These are phyloP conservation scores for Delitschia confertaspora DNA, from an alignment of 495 filamentous ascomycete species.

Conservation along the genomic window DNA sequence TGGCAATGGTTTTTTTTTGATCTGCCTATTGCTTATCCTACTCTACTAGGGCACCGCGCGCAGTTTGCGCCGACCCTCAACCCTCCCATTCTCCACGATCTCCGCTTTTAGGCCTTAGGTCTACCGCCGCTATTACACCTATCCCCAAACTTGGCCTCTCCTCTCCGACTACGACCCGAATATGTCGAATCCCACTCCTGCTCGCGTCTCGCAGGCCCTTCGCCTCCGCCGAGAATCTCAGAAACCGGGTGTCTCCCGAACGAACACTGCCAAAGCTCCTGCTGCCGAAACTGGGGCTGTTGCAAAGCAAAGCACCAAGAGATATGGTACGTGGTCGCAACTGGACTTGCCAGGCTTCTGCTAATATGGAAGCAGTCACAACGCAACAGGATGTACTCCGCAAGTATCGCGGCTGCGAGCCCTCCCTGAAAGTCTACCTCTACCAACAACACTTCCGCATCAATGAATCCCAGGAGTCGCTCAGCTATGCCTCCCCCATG, in stretches of 20 bases:
- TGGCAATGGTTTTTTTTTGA: too few relatives aligned
- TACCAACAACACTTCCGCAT: slow-evolving; percentile 82
- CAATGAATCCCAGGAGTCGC: slow-evolving; percentile 87
- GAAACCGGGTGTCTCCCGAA: slow-evolving; percentile 19
- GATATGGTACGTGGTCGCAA: slow-evolving; percentile 1
- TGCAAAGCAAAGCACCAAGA: slow-evolving; percentile 17
- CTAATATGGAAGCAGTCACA: slow-evolving; percentile 17
- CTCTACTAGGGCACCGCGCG: too few relatives aligned
- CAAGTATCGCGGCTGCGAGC: slow-evolving; percentile 65
- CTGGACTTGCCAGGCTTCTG: background rate
- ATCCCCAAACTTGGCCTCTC: too few relatives aligned
- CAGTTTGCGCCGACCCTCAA: too few relatives aligned
- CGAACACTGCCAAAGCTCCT: slow-evolving; percentile 14
- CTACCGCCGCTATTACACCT: too few relatives aligned
- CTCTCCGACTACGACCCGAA: slow-evolving; percentile 28
- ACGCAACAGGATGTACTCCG: slow-evolving; percentile 68
- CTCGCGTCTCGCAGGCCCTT: slow-evolving; percentile 22
- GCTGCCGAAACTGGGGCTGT: slow-evolving; percentile 13
- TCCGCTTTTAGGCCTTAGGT: too few relatives aligned
- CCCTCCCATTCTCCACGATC: too few relatives aligned
- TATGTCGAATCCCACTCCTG: slow-evolving; percentile 24
- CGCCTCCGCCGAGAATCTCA: slow-evolving; percentile 30
- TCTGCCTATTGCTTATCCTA: too few relatives aligned
- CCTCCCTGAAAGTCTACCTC: slow-evolving; percentile 79
- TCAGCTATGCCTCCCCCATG: slow-evolving; percentile 87